phyloP scores from a whole-genome alignment of 2,329 filamentous ascomycete genomes.

The Daldinia sp. region DNA sequence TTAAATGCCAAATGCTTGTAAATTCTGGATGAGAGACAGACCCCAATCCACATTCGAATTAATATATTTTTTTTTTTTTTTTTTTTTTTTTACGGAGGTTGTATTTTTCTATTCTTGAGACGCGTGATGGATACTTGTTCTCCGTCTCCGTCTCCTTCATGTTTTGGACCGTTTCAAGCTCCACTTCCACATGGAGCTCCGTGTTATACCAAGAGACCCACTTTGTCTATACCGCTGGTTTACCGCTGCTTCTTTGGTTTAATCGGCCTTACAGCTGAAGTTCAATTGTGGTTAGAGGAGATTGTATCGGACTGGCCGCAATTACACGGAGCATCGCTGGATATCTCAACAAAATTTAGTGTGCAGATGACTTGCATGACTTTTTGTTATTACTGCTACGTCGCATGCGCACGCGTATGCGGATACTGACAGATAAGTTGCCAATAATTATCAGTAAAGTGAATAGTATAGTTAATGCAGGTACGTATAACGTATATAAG shows the following conservation, averaged over 20 bases:
- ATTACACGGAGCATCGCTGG: slow-evolving; percentile 8
- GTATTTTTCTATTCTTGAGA: slow-evolving; percentile 29
- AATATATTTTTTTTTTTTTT: too few species aligned
- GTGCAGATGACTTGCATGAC: slow-evolving; percentile 2
- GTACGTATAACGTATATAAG: too few species aligned
- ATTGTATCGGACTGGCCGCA: slow-evolving; percentile 11
- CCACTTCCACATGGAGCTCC: slow-evolving; percentile 22
- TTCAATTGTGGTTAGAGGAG: background rate
- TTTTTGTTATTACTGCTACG: slow-evolving; percentile 1
- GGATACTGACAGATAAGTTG: too few species aligned
- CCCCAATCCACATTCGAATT: slow-evolving; percentile 9
- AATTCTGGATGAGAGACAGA: too few species aligned
- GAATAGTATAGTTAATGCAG: background rate
- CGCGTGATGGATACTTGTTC: slow-evolving; percentile 28
- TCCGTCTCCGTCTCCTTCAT: slow-evolving; percentile 35
- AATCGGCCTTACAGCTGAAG: background rate
- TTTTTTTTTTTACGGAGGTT: slow-evolving; percentile 25
- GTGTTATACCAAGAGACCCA: slow-evolving; percentile 21
- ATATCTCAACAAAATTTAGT: background rate
- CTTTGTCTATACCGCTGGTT: slow-evolving; percentile 26
- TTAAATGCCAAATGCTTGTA: too few species aligned
- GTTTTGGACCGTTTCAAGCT: slow-evolving; percentile 41
- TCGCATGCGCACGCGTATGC: background rate
- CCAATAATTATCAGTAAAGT: too few species aligned
- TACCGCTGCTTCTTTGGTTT: too few species aligned